Evolutionary conservation across 1,284 basidiomycete genomes (phyloP).

Genomic region (Boletus semigastroideus): DNA sequence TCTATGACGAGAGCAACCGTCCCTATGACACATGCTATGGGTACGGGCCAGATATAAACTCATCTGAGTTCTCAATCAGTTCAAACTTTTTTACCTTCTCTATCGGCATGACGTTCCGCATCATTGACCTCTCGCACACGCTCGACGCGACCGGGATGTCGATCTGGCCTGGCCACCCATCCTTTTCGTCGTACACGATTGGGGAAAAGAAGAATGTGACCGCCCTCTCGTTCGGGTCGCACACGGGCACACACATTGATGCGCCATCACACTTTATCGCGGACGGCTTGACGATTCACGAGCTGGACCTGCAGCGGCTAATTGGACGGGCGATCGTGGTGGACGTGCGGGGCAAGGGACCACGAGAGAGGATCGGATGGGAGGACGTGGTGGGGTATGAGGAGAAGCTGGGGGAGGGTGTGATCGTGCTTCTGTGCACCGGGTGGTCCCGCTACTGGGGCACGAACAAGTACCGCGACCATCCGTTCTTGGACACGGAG

Average conservation of each 20-base stretch:
- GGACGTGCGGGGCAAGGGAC: conserved; percentile 41
- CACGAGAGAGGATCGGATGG: conserved; percentile 55
- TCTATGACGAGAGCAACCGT: no score
- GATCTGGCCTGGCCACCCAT: conserved; percentile 24
- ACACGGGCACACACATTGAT: conserved; percentile 67
- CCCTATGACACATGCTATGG: no score
- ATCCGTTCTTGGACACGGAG: conserved; percentile 55
- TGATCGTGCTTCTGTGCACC: conserved; percentile 52
- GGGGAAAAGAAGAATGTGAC: conserved; percentile 11
- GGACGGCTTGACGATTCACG: conserved; percentile 50
- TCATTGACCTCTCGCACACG: conserved; percentile 27
- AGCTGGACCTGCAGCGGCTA: conserved; percentile 49
- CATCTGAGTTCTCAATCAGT: no score
- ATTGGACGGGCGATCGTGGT: conserved; percentile 51
- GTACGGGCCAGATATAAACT: no score
- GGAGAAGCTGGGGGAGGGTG: conserved; percentile 33
- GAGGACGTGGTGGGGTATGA: conserved; percentile 33
- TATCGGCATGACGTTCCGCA: conserved; percentile 12
- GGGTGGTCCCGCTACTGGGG: conserved; percentile 60
- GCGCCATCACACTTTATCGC: conserved; percentile 66
- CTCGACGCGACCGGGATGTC: conserved; percentile 20
- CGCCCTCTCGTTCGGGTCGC: conserved; percentile 22
- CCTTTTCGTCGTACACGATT: conserved; percentile 14
- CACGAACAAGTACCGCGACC: conserved; percentile 49
- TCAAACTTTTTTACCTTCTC: no score